Evolutionary conservation across 2,329 filamentous ascomycete species (phyloP).

Genomic region (Penicillium oxalicum): DNA sequence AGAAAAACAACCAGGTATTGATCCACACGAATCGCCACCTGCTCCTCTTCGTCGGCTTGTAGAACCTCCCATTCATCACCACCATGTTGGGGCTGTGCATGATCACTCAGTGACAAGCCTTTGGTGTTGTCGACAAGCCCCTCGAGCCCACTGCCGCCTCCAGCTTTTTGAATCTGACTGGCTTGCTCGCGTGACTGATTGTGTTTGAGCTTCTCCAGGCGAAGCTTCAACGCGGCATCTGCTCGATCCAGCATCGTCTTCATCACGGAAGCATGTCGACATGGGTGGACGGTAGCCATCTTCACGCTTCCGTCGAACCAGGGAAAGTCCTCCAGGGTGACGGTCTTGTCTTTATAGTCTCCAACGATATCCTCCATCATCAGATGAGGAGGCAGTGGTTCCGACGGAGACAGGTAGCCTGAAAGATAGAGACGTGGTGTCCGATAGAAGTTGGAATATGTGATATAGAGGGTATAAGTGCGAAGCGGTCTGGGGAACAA

Average conservation of each 20-base stretch:
- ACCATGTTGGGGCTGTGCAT: slow-evolving; percentile 32
- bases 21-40: slow-evolving; percentile 46
- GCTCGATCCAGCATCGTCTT: slow-evolving; percentile 93
- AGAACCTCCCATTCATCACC: slow-evolving; percentile 62
- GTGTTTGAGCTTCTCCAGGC: slow-evolving; percentile 71
- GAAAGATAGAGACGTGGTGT: slow-evolving; percentile 93
- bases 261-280: slow-evolving; percentile 97
- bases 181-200: slow-evolving; percentile 44
- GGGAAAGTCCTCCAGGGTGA: slow-evolving; percentile 94
- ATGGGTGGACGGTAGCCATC: slow-evolving; percentile 95
- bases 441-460: slow-evolving; percentile 93
- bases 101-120: slow-evolving; percentile 53
- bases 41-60: slow-evolving; percentile 45
- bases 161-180: slow-evolving; percentile 16
- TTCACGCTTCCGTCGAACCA: slow-evolving; percentile 89
- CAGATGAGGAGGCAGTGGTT: slow-evolving; percentile 71
- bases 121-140: slow-evolving; percentile 77
- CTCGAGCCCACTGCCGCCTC: slow-evolving; percentile 61
- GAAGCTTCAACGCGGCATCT: slow-evolving; percentile 83
- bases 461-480: slow-evolving; percentile 98
- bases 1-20: slow-evolving; percentile 49
- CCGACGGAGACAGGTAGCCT: slow-evolving; percentile 73
- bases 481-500: slow-evolving; percentile 61
- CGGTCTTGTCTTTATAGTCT: slow-evolving; percentile 97
- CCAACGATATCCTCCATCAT: slow-evolving; percentile 98